Base-by-base conservation (phyloP, 805 yeast genomes). In the Saccharomyces mikatae region DNA sequence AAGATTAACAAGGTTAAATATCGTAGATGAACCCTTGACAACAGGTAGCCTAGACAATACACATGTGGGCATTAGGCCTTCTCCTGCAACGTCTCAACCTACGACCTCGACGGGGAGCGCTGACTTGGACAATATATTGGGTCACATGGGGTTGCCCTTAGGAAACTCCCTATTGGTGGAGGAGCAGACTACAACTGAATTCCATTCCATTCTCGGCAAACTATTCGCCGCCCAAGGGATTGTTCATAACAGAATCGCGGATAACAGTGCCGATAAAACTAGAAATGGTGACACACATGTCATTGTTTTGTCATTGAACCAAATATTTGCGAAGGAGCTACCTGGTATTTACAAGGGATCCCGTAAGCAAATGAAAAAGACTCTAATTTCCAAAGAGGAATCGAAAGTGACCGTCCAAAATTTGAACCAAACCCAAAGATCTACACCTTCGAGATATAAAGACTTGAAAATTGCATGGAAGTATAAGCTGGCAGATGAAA, bases 391-490 rank as follows among this genome's bases (percentile, higher is more conserved):
- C 17, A 78, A 77, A 54, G 79, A 84, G 56, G 86, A 86, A 62
- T 73, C 80, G 11, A 81, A 83, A 61, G 64, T 88, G 5, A 82
- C 87, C 54, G 92, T 87, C 2, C 80, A 84, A 30, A 87, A 87
- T 64, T 65, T 86, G 62, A 69, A 81, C 2, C 80, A 78, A 32
- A 36, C 44, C 17, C 57, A 59, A 53, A 57, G 62, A 28, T 41
- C 56, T 22, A 52, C 60, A 26, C 60, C 66, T 47, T 51, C 62
- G 17, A 61, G 68, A 54, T 58, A 60, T 48, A 57, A 71, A 5
- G 88, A 85, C 59, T 73, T 91, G 77, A 87, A 84, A 65, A 91
- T 91, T 60, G 97, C 98, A 0, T 91, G 98, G 98, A 80, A 97
- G 63, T 91, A 91, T 64, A 94, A 92, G 0, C 71, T 75, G 52